These are phyloP conservation scores for Nosema granulosis DNA, from an alignment of 371 early-diverging fungal species.

Conservation along the genomic window DNA sequence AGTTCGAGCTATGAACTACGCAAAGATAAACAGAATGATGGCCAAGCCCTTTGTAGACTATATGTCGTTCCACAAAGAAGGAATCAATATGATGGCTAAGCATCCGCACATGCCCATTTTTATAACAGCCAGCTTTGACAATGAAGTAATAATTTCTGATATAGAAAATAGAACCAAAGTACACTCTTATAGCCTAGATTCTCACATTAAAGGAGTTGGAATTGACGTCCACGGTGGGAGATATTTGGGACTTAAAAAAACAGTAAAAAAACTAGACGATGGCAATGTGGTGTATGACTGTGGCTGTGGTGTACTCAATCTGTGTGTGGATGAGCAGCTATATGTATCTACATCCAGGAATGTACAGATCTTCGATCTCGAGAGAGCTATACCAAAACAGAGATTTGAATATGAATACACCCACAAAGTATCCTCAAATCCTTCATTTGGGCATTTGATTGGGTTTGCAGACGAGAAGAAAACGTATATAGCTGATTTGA, in stretches of 20 bases:
- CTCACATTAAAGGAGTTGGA: conserved; percentile 39
- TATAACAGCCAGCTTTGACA: conserved; percentile 53
- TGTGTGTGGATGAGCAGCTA: conserved; percentile 26
- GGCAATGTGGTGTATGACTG: neutral
- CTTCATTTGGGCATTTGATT: conserved; percentile 42
- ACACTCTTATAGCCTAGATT: neutral
- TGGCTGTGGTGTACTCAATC: conserved; percentile 20
- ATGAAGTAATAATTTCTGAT: conserved; percentile 49
- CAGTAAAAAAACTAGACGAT: conserved; percentile 19
- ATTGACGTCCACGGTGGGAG: conserved; percentile 19
- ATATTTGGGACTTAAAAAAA: conserved; percentile 33
- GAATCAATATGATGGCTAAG: conserved; percentile 86
- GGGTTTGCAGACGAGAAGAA: conserved; percentile 39
- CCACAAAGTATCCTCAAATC: conserved; percentile 10
- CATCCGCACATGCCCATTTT: conserved; percentile 71
- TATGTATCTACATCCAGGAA: conserved; percentile 17
- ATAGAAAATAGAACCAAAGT: conserved; percentile 22
- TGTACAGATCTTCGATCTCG: conserved; percentile 50
- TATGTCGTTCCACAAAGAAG: conserved; percentile 83
- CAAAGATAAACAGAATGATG: conserved; percentile 88
- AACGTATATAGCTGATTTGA: conserved; percentile 56
- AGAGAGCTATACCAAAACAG: conserved; percentile 23
- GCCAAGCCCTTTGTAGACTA: conserved; percentile 92
- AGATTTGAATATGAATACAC: conserved; percentile 13
- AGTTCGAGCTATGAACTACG: conserved; percentile 85